These are phyloP conservation scores for Penicillium atrosanguineum DNA, from an alignment of 495 filamentous ascomycete genomes.

Conservation along the genomic window DNA sequence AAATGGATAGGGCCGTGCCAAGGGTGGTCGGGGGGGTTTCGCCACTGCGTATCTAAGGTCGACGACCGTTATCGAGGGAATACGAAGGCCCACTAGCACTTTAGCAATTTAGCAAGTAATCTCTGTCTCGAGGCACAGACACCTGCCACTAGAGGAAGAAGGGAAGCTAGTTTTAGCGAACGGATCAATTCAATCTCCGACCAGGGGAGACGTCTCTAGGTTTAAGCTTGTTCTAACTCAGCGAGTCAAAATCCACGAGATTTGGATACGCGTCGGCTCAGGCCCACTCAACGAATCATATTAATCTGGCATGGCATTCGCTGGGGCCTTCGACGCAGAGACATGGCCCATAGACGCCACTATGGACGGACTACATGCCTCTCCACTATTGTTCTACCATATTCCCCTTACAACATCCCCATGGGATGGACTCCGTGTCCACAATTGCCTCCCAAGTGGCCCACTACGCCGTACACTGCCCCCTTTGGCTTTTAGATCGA, in stretches of 20 bases:
- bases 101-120: background rate
- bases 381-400: background rate
- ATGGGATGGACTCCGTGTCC: background rate
- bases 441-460: background rate
- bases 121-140: too few species aligned
- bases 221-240: constrained; percentile 21
- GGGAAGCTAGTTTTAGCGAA: background rate
- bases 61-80: background rate
- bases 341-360: background rate
- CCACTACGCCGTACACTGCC: background rate
- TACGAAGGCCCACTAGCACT: background rate
- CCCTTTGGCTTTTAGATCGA: background rate
- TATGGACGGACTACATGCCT: background rate
- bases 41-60: background rate
- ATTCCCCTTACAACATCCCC: background rate
- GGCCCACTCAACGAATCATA: background rate
- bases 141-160: background rate
- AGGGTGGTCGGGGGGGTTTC: background rate
- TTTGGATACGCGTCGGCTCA: background rate
- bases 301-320: background rate
- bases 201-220: constrained; percentile 4
- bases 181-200: constrained; percentile 8
- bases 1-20: background rate
- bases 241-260: background rate
- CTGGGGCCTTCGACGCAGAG: background rate